These are phyloP conservation scores for Arachnomyces sp. DNA, from an alignment of 2,329 filamentous ascomycete species.

Conservation along the genomic window DNA sequence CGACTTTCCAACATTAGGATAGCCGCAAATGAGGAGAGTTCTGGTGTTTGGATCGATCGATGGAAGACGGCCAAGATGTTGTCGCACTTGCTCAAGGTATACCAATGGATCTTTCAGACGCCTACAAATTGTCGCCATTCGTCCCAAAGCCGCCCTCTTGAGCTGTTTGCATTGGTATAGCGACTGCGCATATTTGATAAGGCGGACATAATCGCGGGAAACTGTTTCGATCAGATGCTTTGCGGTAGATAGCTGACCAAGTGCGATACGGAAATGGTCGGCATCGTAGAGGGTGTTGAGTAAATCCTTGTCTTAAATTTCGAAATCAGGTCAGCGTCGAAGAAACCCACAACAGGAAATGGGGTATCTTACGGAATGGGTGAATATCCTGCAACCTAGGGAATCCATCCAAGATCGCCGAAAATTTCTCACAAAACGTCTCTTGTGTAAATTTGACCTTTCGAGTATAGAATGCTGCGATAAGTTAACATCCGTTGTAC, in stretches of 20 bases:
- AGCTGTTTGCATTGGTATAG: constrained; percentile 99
- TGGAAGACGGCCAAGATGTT: constrained; percentile 93
- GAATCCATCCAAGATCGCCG: constrained; percentile 83
- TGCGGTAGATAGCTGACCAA: constrained; percentile 90
- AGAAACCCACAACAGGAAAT: neutral
- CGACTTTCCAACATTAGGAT: constrained; percentile 96
- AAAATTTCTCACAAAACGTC: constrained; percentile 91
- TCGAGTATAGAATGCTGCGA: constrained; percentile 77
- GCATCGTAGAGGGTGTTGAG: constrained; percentile 98
- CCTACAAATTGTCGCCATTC: constrained; percentile 96
- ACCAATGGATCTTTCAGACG: constrained; percentile 87
- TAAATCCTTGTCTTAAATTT: constrained; percentile 57
- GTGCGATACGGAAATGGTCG: constrained; percentile 93
- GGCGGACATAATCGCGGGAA: constrained; percentile 86
- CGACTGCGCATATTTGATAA: constrained; percentile 93
- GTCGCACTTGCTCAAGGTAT: constrained; percentile 92
- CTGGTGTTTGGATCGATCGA: constrained; percentile 98
- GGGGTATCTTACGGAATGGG: constrained; percentile 63
- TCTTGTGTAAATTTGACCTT: constrained; percentile 98
- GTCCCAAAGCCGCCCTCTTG: constrained; percentile 89
- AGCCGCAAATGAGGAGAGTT: constrained; percentile 91
- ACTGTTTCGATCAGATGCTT: constrained; percentile 97
- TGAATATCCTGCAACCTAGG: constrained; percentile 90
- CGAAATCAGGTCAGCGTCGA: neutral
- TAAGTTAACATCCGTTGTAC: constrained; percentile 12